phyloP scores from a whole-genome alignment of 1,284 basidiomycete genomes.

The Albatrellus sp. region DNA sequence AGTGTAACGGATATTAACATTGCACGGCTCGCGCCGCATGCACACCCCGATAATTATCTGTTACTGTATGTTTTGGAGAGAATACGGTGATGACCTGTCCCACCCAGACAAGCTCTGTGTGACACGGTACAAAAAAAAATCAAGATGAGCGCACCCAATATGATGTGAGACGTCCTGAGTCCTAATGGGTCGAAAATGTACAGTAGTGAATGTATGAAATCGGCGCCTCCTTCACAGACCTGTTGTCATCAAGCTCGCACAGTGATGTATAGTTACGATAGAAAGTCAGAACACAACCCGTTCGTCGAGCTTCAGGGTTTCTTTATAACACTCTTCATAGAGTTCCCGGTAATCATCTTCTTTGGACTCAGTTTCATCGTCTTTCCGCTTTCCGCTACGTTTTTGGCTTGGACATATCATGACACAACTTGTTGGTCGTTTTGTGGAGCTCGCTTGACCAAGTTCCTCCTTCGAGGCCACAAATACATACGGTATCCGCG shows the following conservation, averaged over 20 bases:
- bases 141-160: no score
- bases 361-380: conserved; percentile 49
- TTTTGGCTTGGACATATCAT: conserved; percentile 82
- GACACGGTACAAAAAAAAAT: no score
- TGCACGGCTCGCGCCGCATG: no score
- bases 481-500: conserved; percentile 86
- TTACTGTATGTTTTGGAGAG: no score
- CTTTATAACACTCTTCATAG: conserved; percentile 76
- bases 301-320: conserved; percentile 74
- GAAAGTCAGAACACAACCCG: conserved; percentile 46
- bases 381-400: conserved; percentile 55
- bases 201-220: no score
- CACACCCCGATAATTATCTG: no score
- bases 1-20: no score
- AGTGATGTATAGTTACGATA: neutral
- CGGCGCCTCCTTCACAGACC: no score
- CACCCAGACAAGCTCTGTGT: no score
- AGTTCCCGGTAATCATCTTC: conserved; percentile 76
- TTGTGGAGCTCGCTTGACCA: conserved; percentile 90
- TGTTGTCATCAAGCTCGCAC: neutral
- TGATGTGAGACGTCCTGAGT: no score
- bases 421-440: conserved; percentile 96
- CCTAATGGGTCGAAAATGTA: no score
- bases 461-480: conserved; percentile 88
- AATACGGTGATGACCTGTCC: no score